phyloP scores from a whole-genome alignment of 768 basidiomycete species.

The Suillus subaureus region DNA sequence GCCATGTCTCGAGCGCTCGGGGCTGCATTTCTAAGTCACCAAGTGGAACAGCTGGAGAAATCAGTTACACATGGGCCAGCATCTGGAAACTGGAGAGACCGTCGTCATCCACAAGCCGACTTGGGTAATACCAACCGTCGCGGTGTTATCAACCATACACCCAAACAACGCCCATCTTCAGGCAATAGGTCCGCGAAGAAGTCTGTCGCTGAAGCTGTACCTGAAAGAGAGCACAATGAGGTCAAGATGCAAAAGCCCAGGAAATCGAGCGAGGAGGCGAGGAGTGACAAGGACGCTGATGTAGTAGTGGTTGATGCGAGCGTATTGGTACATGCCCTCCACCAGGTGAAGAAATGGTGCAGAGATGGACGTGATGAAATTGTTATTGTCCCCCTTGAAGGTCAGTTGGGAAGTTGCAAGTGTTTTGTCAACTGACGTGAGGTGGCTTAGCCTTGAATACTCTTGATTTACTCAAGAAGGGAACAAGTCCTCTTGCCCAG shows the following conservation, averaged over 20 bases:
- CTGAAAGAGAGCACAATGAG: slow-evolving; percentile 25
- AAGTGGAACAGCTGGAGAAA: slow-evolving; percentile 87
- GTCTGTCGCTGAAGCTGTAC: slow-evolving; percentile 17
- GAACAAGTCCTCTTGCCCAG: slow-evolving; percentile 73
- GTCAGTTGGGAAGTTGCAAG: slow-evolving; percentile 42
- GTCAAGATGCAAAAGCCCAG: slow-evolving; percentile 19
- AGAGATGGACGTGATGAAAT: slow-evolving; percentile 75
- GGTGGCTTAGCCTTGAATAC: slow-evolving; percentile 75
- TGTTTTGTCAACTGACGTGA: slow-evolving; percentile 13
- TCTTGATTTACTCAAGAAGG: slow-evolving; percentile 91
- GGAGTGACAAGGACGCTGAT: slow-evolving; percentile 63
- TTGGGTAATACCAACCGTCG: slow-evolving; percentile 20
- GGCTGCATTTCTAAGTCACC: slow-evolving; percentile 84
- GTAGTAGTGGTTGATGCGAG: slow-evolving; percentile 80
- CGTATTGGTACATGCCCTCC: slow-evolving; percentile 75
- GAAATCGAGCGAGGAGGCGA: slow-evolving; percentile 29
- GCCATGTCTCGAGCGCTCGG: slow-evolving; percentile 89
- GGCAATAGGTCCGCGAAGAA: slow-evolving; percentile 26
- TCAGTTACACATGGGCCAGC: slow-evolving; percentile 56
- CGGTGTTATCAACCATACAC: slow-evolving; percentile 14
- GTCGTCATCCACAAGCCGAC: slow-evolving; percentile 33
- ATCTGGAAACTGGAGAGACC: slow-evolving; percentile 66
- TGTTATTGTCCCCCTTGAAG: slow-evolving; percentile 86
- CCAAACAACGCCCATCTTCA: slow-evolving; percentile 27
- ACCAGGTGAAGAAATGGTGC: slow-evolving; percentile 83